Percentiles rank a stretch among this genome's conserved stretches.
phyloP scores from a whole-genome alignment of 257 asterid species.

The Fraxinus americana region DNA sequence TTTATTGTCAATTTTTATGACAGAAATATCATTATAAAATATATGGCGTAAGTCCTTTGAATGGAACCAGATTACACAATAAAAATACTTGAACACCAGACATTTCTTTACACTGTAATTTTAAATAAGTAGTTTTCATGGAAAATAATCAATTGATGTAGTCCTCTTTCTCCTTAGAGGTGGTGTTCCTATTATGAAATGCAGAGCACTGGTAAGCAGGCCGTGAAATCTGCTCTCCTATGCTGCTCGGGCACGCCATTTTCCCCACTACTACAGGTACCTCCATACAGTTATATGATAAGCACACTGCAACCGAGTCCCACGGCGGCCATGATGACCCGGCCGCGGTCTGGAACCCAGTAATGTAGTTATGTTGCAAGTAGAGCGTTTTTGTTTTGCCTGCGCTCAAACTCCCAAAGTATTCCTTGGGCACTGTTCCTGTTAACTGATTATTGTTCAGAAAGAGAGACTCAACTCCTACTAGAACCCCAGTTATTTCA shows the following conservation, averaged over 20 bases:
- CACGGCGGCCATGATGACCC: conserved; percentile 41
- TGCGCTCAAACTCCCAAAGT: conserved; percentile 44
- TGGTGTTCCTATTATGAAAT: conserved; percentile 21
- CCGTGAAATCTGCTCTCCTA: conserved; percentile 62
- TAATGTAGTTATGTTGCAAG: conserved; percentile 69
- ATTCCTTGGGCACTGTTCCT: conserved; percentile 66
- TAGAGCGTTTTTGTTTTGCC: conserved; percentile 63
- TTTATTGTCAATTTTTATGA: too few relatives aligned
- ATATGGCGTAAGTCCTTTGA: background rate
- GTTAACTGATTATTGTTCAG: conserved; percentile 60
- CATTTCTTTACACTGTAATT: background rate
- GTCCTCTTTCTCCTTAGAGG: background rate
- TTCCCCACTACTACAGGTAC: conserved; percentile 45
- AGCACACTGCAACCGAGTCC: conserved; percentile 63
- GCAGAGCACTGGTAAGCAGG: conserved; percentile 67
- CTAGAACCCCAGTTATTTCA: conserved; percentile 40
- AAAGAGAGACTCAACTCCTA: conserved; percentile 60
- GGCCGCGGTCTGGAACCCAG: conserved; percentile 51
- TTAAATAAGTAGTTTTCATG: background rate
- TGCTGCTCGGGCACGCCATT: conserved; percentile 63
- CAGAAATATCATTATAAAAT: background rate
- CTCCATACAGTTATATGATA: conserved; percentile 65
- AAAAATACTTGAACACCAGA: background rate
- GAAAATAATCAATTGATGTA: background rate
- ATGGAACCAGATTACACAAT: background rate